Conservation (phyloP, 2,329 filamentous ascomycete species). For the Aspergillus fumigatus region DNA sequence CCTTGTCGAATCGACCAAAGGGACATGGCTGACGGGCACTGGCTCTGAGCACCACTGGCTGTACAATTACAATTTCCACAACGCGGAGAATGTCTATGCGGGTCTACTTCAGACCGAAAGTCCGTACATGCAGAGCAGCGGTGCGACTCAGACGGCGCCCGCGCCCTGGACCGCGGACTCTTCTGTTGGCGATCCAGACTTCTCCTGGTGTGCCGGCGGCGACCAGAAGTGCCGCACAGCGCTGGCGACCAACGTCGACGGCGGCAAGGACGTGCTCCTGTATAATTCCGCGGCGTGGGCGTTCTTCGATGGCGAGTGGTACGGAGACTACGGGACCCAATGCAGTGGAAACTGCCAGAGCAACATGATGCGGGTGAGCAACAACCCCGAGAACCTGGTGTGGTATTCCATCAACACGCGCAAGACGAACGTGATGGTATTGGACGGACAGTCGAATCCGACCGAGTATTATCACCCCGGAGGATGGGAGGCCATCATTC, state of each 20-base stretch:
- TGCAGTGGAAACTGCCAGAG: slow-evolving; percentile 27
- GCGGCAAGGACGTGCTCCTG: slow-evolving; percentile 25
- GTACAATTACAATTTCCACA: slow-evolving; percentile 47
- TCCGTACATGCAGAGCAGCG: slow-evolving; percentile 31
- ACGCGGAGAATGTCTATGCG: slow-evolving; percentile 40
- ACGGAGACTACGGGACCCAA: slow-evolving; percentile 24
- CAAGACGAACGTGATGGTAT: slow-evolving; percentile 26
- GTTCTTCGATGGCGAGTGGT: slow-evolving; percentile 29
- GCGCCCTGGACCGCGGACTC: slow-evolving; percentile 24
- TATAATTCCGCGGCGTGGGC: slow-evolving; percentile 34
- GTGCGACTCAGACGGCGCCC: slow-evolving; percentile 23
- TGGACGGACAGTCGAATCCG: slow-evolving; percentile 25
- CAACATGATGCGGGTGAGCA: slow-evolving; percentile 31
- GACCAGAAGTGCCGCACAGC: slow-evolving; percentile 29
- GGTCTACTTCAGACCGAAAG: slow-evolving; percentile 34
- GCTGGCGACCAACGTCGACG: slow-evolving; percentile 28
- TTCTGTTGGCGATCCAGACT: slow-evolving; percentile 27
- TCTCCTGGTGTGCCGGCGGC: slow-evolving; percentile 23
- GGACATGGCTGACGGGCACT: slow-evolving; percentile 45
- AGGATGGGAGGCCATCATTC: slow-evolving; percentile 29
- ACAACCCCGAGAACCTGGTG: slow-evolving; percentile 21
- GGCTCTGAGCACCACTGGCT: slow-evolving; percentile 45
- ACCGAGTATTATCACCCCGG: slow-evolving; percentile 23
- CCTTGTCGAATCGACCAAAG: slow-evolving; percentile 38
- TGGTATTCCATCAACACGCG: slow-evolving; percentile 32